Evolutionary conservation across 2,329 filamentous ascomycete species (phyloP).

Genomic region (Fusarium sp.): DNA sequence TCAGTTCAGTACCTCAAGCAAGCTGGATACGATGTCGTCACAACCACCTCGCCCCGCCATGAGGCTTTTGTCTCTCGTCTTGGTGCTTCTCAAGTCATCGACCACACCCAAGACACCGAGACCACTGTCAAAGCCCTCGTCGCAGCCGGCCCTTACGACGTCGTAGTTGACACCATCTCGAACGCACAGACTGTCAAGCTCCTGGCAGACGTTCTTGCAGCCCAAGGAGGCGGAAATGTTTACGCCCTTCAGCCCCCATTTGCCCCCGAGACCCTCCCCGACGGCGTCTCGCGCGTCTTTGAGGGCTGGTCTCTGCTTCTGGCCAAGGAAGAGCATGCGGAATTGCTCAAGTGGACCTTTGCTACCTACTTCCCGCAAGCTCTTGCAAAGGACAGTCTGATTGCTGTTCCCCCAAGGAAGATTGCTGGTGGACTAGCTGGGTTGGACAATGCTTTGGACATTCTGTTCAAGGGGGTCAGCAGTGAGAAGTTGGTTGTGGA

Average conservation of each 20-base stretch:
- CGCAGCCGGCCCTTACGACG: constrained; percentile 24
- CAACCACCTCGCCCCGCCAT: constrained; percentile 34
- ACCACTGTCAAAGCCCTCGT: constrained; percentile 5
- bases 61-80: constrained; percentile 26
- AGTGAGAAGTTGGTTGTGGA: constrained; percentile 37
- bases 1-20: constrained; percentile 33
- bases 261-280: constrained; percentile 22
- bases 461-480: constrained; percentile 31
- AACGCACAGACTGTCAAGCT: constrained; percentile 28
- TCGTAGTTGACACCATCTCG: constrained; percentile 31
- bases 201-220: constrained; percentile 22
- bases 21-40: constrained; percentile 34
- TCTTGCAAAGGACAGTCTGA: constrained; percentile 14
- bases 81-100: constrained; percentile 18
- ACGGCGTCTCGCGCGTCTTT: constrained; percentile 29
- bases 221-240: constrained; percentile 25
- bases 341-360: constrained; percentile 31
- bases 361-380: constrained; percentile 28
- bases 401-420: constrained; percentile 25
- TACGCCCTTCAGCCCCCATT: constrained; percentile 35
- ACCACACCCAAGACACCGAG: constrained; percentile 17
- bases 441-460: constrained; percentile 25
- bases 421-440: constrained; percentile 27
- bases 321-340: constrained; percentile 27
- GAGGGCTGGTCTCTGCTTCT: constrained; percentile 36